Base-by-base conservation (phyloP, 371 early-diverging fungal genomes). In the Mucor irregularis region DNA sequence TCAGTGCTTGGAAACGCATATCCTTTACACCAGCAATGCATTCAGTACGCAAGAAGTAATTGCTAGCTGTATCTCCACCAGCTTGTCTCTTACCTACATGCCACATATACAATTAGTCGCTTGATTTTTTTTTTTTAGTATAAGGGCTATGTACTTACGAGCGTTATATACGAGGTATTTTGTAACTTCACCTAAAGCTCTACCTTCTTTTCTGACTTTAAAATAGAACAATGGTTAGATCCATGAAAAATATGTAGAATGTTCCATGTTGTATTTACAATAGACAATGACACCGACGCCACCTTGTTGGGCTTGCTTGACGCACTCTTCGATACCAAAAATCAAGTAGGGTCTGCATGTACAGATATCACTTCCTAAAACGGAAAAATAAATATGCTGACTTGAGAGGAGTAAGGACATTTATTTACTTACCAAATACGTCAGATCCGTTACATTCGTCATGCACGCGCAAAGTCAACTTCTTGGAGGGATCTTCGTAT, bases 111-210 rank as follows among this genome's bases (percentile, higher is more conserved):
- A 35, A 14, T 19, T n/a, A 19, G 10, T 14, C 31, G 4, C 9
- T 14, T 11, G 0, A 19, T 31, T 2, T 14, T n/a, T 56, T 10
- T 14, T 16, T n/a, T n/a, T n/a, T n/a, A n/a, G n/a, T n/a, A n/a
- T n/a, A n/a, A n/a, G n/a, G n/a, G n/a, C n/a, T n/a, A n/a, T n/a
- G 24, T 10, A 61, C 74, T 90, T 90, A 64, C 95, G 84, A 2
- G 96, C 95, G 67, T 96, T 96, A 71, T 96, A 97, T 0, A 97
- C 97, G 17, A 96, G 81, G 58, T 96, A 97, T 70, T 97, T 97
- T 31, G 96, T 96, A 14, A 97, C 96, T 64, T 97, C 97, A 50
- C 97, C 97, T 39, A 97, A 65, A 0, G 96, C 96, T 52, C 97
- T 85, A 5, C 97, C 97, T 76, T 96, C 97, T 69, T 96, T 96